These are phyloP conservation scores for Chlamydomonas applanata DNA, from an alignment of 139 green algal genomes.

Conservation along the genomic window DNA sequence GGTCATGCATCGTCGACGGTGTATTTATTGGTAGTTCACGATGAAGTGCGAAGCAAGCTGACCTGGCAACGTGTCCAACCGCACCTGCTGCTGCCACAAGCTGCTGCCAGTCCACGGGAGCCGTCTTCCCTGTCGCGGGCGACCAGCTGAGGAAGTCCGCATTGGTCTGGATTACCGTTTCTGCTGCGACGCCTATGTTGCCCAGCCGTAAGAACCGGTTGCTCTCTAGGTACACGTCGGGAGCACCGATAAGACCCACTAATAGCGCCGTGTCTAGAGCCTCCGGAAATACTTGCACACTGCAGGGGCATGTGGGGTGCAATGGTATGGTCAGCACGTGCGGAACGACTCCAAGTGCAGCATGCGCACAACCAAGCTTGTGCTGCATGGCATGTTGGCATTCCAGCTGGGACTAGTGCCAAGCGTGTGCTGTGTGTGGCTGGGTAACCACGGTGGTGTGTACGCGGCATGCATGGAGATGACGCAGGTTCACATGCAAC, in stretches of 20 bases:
- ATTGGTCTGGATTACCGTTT: slow-evolving; percentile 9
- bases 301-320: slow-evolving; percentile 11
- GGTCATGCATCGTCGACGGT: no score
- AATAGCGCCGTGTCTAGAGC: slow-evolving; percentile 34
- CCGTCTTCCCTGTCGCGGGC: not conserved
- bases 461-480: no score
- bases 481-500: no score
- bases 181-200: slow-evolving; percentile 7
- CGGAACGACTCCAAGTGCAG: no score
- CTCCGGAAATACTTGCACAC: slow-evolving; percentile 41
- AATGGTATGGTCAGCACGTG: not conserved
- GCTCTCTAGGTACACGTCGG: slow-evolving; percentile 21
- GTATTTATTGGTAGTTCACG: no score
- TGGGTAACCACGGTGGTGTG: no score
- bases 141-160: slow-evolving; percentile 26
- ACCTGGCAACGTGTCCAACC: not conserved
- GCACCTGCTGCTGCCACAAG: slow-evolving; percentile 23
- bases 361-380: no score
- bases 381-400: not conserved
- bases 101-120: slow-evolving; percentile 17
- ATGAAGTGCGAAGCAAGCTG: no score
- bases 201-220: slow-evolving; percentile 28
- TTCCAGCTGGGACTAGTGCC: not conserved
- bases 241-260: slow-evolving; percentile 35
- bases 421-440: not conserved